Evolutionary conservation across 2,329 filamentous ascomycete genomes (phyloP), one percentile per base, ranked within the genome.

Genomic region (Pezicula rhizophila): DNA sequence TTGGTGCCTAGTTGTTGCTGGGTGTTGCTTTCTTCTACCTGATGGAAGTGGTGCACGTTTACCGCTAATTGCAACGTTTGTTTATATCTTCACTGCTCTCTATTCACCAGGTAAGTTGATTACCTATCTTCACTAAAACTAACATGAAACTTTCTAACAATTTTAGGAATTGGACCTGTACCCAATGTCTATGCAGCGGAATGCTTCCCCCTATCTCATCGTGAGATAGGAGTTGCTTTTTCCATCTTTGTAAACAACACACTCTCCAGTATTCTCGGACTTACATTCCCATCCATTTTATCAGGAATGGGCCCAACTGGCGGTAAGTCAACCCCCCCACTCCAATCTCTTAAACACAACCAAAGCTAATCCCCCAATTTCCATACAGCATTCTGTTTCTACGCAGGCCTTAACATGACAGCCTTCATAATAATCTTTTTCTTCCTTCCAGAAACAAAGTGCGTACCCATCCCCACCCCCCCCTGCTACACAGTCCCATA

Each of bases 371-470:
- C 2, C 34, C 6, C 17, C 6, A n/a, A 7, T n/a, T 10, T 18
- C 7, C 15, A 2, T 12, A 14, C 35, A 38, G 76, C 79, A 2
- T 84, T 85, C 56, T 74, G 78, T 3, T 81, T 85, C 60, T 85
- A 84, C 51, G 73, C 66, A 12, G 78, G 67, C 0, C 66, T 85
- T 7, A 87, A 86, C 53, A 55, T 83, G 4, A 59, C 78, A 2
- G 82, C 81, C 0, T 70, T 84, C 14, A 50, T 79, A 20, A 77
- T 86, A 70, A 84, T 85, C 54, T 84, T 83, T 68, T 68, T 84
- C 37, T 78, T 75, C 61, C 65, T 80, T 0, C 77, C 76, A 1
- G 77, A 79, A 60, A 79, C 76, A 4, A 79, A 77, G 35, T 38
- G 8, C 5, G 35, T 17, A 38, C 18, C 18, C 18, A 18, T 18